Conservation (phyloP, 768 basidiomycete species). For the Agrocybe pediades region DNA sequence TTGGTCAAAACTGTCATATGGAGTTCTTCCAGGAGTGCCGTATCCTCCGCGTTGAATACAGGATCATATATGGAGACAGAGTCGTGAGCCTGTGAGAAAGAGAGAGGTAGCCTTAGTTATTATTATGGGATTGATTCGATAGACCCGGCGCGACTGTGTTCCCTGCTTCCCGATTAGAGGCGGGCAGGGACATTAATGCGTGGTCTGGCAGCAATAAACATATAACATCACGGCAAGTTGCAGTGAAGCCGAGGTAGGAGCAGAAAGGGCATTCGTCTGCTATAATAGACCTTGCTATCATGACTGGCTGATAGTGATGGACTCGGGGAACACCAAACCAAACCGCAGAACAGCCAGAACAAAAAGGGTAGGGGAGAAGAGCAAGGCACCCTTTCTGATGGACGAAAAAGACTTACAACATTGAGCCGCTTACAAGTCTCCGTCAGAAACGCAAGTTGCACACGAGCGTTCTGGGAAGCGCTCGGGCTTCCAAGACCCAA, state of each 20-base stretch:
- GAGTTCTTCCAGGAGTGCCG: conserved; percentile 48
- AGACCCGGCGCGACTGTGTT: neutral
- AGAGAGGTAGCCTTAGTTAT: conserved; percentile 10
- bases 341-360: neutral
- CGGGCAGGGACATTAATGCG: neutral
- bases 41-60: conserved; percentile 67
- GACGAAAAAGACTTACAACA: conserved; percentile 43
- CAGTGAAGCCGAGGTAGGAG: neutral
- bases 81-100: conserved; percentile 41
- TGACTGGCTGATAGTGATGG: conserved; percentile 2
- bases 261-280: neutral
- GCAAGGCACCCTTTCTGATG: neutral
- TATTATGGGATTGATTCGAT: neutral
- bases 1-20: conserved; percentile 37
- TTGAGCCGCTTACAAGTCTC: conserved; percentile 51
- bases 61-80: conserved; percentile 68
- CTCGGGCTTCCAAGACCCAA: conserved; percentile 78
- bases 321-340: no score
- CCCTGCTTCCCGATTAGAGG: neutral
- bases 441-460: conserved; percentile 69
- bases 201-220: neutral
- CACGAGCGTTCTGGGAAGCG: conserved; percentile 58
- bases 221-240: conserved; percentile 5
- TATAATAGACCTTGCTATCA: conserved; percentile 2
- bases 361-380: neutral